Evolutionary conservation across 306 rosid species (phyloP), one percentile per base, ranked within the genome.

Genomic region (Malus fusca): DNA sequence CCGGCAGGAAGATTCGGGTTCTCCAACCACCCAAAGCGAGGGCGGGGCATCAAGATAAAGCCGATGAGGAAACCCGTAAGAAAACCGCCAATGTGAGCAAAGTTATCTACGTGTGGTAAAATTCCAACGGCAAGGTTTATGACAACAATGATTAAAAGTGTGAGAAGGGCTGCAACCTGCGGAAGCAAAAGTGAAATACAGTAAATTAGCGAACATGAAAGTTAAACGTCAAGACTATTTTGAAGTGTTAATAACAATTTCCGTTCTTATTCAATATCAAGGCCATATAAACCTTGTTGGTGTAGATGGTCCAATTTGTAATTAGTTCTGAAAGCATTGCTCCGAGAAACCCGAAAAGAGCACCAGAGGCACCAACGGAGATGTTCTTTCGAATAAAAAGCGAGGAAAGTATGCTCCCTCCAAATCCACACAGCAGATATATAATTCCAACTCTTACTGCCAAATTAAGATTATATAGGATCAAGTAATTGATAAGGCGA

Each of bases 241-340:
- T 42, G 3, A 42, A 10, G 4, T 51, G 55, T 3, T 51, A 5
- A 17, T 51, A 51, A 51, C 55, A 51, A 5, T 51, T 17, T 19
- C 8, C 0, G 8, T 5, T 15, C 8, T 5, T 15, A 17, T 51
- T 51, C 1, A 18, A 51, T 51, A 18, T 15, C 6, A 6, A 51
- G 21, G 19, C 2, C 18, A 12, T 60, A 4, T 60, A 25, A 60
- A 94, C 97, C 91, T 90, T 93, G 77, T 93, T 90, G 72, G 90
- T 67, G 75, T 91, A 94, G 44, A 91, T 88, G 75, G 88, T 87
- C 98, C 97, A 94, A 70, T 94, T 94, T 26, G 98, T 91, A 52
- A 94, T 65, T 69, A 94, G 96, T 68, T 94, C 98, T 4, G 98
- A 94, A 69, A 94, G 93, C 97, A 91, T 94, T 64, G 97, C 97